A percentile compares a stretch with the other conserved stretches of the same genome.
Evolutionary conservation across 1,284 basidiomycete genomes (phyloP).

Genomic region (Rhodofomes roseus): DNA sequence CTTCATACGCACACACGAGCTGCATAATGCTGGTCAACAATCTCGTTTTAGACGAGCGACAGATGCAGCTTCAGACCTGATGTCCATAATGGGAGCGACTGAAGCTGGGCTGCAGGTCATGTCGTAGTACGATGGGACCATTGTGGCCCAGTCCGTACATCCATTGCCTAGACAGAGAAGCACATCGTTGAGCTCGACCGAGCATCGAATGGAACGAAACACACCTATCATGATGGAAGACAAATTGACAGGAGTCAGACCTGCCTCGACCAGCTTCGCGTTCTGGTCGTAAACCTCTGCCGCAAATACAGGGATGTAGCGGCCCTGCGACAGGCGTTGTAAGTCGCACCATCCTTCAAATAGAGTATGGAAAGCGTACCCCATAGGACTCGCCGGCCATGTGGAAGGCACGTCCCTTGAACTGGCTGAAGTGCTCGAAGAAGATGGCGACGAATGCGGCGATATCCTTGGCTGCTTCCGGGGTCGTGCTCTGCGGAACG

Average conservation of each 20-base stretch:
- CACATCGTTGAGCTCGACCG: not conserved
- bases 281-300: slow-evolving; percentile 81
- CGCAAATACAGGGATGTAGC: slow-evolving; percentile 84
- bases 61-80: slow-evolving; percentile 16
- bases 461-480: slow-evolving; percentile 64
- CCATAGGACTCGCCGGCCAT: slow-evolving; percentile 75
- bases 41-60: not conserved
- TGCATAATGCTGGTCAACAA: slow-evolving; percentile 4
- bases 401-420: slow-evolving; percentile 65
- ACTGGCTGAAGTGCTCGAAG: slow-evolving; percentile 68
- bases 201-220: no score
- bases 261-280: slow-evolving; percentile 48
- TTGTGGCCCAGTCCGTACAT: slow-evolving; percentile 22
- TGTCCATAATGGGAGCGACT: slow-evolving; percentile 23
- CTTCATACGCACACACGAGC: slow-evolving; percentile 32
- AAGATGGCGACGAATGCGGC: slow-evolving; percentile 72
- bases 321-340: slow-evolving; percentile 46
- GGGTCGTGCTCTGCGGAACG: slow-evolving; percentile 39
- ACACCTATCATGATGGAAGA: slow-evolving; percentile 78
- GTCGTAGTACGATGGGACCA: slow-evolving; percentile 30
- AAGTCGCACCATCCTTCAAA: not conserved
- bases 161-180: slow-evolving; percentile 44
- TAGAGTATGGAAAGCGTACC: slow-evolving; percentile 28
- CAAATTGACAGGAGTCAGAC: slow-evolving; percentile 73
- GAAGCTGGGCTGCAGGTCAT: slow-evolving; percentile 29